Evolutionary conservation across 2,329 filamentous ascomycete species (phyloP).

Genomic region (Neonectria magnoliae): DNA sequence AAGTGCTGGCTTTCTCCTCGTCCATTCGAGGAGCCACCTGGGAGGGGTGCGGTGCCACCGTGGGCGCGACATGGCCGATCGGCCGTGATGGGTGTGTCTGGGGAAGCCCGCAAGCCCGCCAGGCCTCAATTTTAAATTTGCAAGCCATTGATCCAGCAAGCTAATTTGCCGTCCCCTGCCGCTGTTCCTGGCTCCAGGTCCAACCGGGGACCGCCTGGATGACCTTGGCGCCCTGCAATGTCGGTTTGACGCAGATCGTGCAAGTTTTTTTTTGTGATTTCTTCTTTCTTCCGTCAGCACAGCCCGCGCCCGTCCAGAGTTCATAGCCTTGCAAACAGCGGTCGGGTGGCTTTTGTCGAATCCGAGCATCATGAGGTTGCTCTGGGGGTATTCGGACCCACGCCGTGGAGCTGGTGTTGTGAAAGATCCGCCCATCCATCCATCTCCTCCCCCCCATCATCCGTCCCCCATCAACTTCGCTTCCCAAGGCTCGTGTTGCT

Average conservation of each 20-base stretch:
- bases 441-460: conserved; percentile 31
- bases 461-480: conserved; percentile 35
- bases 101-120: conserved; percentile 44
- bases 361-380: neutral
- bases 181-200: conserved; percentile 12
- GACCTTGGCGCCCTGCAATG: conserved; percentile 35
- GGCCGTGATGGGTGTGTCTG: conserved; percentile 40
- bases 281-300: no score
- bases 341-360: neutral
- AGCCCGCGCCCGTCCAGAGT: neutral
- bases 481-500: conserved; percentile 39
- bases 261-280: neutral
- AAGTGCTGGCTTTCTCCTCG: conserved; percentile 22
- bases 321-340: neutral
- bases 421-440: conserved; percentile 5
- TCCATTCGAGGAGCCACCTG: conserved; percentile 29
- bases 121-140: conserved; percentile 44
- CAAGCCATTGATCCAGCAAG: conserved; percentile 44
- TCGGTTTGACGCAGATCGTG: conserved; percentile 37
- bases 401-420: conserved; percentile 6
- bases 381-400: conserved; percentile 6
- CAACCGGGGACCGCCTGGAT: conserved; percentile 31
- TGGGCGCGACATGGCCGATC: conserved; percentile 35
- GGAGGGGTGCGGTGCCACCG: conserved; percentile 28
- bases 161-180: conserved; percentile 40